Conservation (phyloP, 202 grass and related monocot genomes). For the Setaria viridis region DNA sequence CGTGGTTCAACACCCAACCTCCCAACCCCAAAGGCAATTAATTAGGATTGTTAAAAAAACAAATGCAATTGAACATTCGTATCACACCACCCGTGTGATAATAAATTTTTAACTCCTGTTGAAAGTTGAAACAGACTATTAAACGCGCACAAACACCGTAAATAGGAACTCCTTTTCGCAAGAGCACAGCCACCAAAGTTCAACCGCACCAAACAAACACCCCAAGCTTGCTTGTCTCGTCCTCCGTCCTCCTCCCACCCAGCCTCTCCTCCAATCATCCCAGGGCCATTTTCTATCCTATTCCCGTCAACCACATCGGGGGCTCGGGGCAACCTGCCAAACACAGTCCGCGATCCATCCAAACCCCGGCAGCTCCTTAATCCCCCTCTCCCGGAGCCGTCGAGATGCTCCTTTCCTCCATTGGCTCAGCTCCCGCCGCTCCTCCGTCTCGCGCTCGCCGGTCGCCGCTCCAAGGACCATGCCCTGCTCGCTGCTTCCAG, state of each 20-base stretch:
- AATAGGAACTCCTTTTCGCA: too few species aligned
- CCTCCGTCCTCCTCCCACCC: background rate
- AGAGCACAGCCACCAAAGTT: background rate
- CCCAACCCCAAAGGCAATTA: too few species aligned
- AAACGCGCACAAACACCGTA: too few species aligned
- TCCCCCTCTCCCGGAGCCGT: slow-evolving; percentile 4
- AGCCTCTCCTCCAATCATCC: background rate
- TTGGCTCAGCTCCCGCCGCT: slow-evolving; percentile 25
- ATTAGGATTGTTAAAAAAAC: too few species aligned
- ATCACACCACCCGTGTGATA: too few species aligned
- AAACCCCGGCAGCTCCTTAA: slow-evolving; percentile 1
- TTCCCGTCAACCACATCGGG: background rate
- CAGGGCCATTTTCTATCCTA: background rate
- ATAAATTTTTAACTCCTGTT: too few species aligned
- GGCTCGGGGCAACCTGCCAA: background rate
- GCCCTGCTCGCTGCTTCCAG: slow-evolving; percentile 17
- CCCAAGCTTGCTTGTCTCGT: background rate
- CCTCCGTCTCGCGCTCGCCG: slow-evolving; percentile 13
- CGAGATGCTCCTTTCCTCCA: slow-evolving; percentile 41
- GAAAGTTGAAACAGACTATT: too few species aligned
- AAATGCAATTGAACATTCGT: too few species aligned
- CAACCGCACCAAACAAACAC: background rate
- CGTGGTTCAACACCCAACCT: too few species aligned
- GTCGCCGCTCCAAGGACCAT: slow-evolving; percentile 32
- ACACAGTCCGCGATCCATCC: slow-evolving; percentile 21